Base-by-base conservation (phyloP, 106 monocot genomes). In the Dendrobium nobile region DNA sequence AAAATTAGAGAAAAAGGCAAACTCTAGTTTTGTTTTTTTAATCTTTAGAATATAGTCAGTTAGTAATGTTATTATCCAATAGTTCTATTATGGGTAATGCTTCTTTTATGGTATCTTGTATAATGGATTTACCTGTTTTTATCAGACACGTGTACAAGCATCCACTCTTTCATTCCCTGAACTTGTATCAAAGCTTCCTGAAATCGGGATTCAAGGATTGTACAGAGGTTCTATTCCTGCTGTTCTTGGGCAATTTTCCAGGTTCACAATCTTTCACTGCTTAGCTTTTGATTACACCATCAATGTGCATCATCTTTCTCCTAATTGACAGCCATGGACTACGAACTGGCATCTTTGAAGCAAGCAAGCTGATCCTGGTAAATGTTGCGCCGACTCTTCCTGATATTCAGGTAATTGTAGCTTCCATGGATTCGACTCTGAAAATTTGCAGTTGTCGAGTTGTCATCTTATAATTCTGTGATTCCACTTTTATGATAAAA, bases 141-240 rank as follows among this genome's bases (percentile, higher is more conserved):
- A 44, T 81, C 87, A 99, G 98, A 99, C 98, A 54, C 89, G 98
- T 74, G 95, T 99, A 47, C 98, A 99, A 88, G 95, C 98, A 79
- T 99, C 98, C 65, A 90, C 98, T 17, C 93, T 95, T 83, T 99
- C 98, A 83, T 99, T 95, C 79, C 95, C 98, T 79, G 93, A 95
- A 56, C 85, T 99, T 77, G 65, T 95, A 0, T 91, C 93, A 72
- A 99, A 87, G 82, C 91, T 99, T 78, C 95, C 98, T 17, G 77
- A 99, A 86, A 95, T 99, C 73, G 95, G 98, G n/a, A 17, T 90
- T 83, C 89, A 56, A 31, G 98, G 95, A 85, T 64, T 99, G 59
- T 99, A 99, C 77, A 86, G 98, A 72, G 98, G 98, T 77, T 95
- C 95, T 27, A 86, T 99, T 11, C 98, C 98, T 43, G 98, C 98